Base-by-base conservation (phyloP, 2,329 filamentous ascomycete species). In the Hypoxylon sp. region DNA sequence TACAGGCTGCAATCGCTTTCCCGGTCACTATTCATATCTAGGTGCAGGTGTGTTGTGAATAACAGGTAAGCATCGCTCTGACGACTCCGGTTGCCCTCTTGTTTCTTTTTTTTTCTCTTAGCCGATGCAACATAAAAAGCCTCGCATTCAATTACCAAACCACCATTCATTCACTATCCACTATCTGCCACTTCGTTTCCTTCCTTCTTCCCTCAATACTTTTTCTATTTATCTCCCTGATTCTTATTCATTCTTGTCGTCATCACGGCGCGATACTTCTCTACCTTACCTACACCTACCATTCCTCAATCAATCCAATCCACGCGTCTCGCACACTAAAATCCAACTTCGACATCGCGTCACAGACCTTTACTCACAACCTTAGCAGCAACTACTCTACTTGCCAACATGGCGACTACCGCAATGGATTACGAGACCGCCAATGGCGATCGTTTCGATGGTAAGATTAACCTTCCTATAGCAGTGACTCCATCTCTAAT, bases 371-470 rank as follows among this genome's bases (percentile, higher is more conserved):
- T 48, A 48, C 63, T 63, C 51, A 62, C 53, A 40, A 56, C 4
- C 23, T 48, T 54, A 8, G 7, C 45, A 56, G 48, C 25, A 51
- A 41, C 34, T 41, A 44, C 41, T 40, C 26, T 49, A 9, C 62
- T n/a, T n/a, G n/a, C n/a, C n/a, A 69, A 59, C 61, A 85, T 85
- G 82, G 82, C 82, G 48, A 84, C 83, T 59, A 83, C 81, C 30
- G 80, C 83, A 61, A 88, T 88, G 84, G 84, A 88, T 68, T 88
- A 88, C 71, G 84, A 88, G 71, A 82, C 81, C 68, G 81, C 83
- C 59, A 86, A 84, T 65, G 83, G 82, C 66, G 81, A 86, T 71
- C 83, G 81, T 57, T 87, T 85, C 61, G 84, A 87, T 67, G 84
- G 84, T 87, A 74, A 63, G 77, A 66, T 25, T 1, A 16, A 21